Evolutionary conservation across 2,329 filamentous ascomycete species (phyloP).

Genomic region (Mycosphaerella sp.): DNA sequence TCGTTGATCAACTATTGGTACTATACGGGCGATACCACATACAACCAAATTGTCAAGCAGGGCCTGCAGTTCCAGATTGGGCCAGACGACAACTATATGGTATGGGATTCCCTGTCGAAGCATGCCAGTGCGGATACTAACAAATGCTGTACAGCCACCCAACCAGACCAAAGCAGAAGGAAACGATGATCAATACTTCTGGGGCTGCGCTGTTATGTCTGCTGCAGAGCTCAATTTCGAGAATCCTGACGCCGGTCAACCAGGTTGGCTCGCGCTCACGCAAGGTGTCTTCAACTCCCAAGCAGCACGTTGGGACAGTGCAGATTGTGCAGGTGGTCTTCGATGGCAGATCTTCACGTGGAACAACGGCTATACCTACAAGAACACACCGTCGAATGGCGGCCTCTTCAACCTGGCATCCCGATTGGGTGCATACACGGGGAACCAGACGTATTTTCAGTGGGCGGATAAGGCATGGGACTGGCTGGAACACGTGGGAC

Average conservation of each 20-base stretch:
- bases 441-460: constrained; percentile 53
- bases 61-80: constrained; percentile 56
- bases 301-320: constrained; percentile 34
- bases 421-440: constrained; percentile 37
- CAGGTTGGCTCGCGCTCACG: constrained; percentile 42
- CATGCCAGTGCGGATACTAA: background rate
- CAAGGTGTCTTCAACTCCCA: constrained; percentile 39
- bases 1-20: constrained; percentile 64
- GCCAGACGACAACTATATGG: constrained; percentile 52
- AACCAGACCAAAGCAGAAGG: constrained; percentile 39
- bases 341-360: constrained; percentile 40
- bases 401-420: constrained; percentile 47
- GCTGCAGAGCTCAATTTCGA: constrained; percentile 49
- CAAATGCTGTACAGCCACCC: constrained; percentile 34
- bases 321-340: constrained; percentile 36
- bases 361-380: constrained; percentile 47
- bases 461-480: constrained; percentile 49
- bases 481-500: constrained; percentile 42
- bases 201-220: constrained; percentile 48
- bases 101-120: background rate
- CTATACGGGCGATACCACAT: constrained; percentile 57
- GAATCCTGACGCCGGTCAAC: constrained; percentile 34
- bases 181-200: constrained; percentile 52
- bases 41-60: constrained; percentile 53
- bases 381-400: constrained; percentile 54